phyloP scores from a whole-genome alignment of 2,329 filamentous ascomycete genomes.

The Talaromyces pinophilus region DNA sequence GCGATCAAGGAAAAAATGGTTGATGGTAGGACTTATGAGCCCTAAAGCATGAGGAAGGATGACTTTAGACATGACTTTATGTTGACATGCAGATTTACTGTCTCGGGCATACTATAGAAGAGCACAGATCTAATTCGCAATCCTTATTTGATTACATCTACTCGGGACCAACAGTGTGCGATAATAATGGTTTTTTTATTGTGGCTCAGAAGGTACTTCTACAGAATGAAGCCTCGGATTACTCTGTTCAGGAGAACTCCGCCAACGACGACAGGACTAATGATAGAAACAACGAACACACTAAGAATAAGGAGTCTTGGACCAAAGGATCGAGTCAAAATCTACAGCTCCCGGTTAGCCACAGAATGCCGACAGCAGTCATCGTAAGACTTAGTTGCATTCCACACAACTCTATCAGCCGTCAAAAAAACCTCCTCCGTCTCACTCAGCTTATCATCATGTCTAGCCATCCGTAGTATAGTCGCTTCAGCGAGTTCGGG shows the following conservation, averaged over 20 bases:
- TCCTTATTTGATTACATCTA: background rate
- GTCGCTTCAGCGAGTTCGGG: constrained; percentile 36
- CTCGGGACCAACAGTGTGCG: too few species aligned
- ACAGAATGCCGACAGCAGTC: background rate
- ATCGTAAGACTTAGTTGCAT: background rate
- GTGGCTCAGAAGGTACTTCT: background rate
- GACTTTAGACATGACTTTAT: background rate
- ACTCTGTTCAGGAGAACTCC: constrained; percentile 1
- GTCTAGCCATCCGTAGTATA: constrained; percentile 33
- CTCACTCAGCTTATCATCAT: constrained; percentile 30
- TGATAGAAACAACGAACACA: constrained; percentile 10
- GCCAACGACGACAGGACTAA: background rate
- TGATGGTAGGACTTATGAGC: background rate
- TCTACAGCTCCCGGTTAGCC: constrained; percentile 1
- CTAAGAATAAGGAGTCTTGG: constrained; percentile 12
- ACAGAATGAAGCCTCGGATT: background rate
- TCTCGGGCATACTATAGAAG: background rate
- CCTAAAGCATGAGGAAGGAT: too few species aligned
- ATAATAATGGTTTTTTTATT: background rate
- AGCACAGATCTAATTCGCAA: constrained; percentile 2
- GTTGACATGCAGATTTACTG: background rate
- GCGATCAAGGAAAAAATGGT: background rate
- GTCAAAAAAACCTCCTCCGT: constrained; percentile 26
- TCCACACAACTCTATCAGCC: constrained; percentile 13
- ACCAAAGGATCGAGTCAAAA: constrained; percentile 14